Percentiles rank a stretch among this genome's conserved stretches.
Evolutionary conservation across 805 yeast genomes (phyloP).

Genomic region (Blastobotrys terrestris): DNA sequence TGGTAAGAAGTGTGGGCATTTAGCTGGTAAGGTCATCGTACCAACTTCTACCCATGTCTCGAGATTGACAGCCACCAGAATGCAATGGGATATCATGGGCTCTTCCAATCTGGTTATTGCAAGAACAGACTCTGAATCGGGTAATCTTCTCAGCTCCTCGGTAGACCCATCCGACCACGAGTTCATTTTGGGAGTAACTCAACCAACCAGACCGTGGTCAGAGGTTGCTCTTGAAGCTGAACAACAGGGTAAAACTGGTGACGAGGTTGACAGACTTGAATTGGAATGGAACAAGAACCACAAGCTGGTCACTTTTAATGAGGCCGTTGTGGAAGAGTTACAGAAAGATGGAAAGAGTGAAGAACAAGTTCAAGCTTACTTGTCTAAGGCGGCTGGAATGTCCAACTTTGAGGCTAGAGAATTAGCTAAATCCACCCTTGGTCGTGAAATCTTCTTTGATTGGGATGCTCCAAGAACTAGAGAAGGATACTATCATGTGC

Average conservation of each 20-base stretch:
- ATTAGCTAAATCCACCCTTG: conserved; percentile 27
- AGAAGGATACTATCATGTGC: conserved; percentile 49
- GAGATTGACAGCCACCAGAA: conserved; percentile 49
- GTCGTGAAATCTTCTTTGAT: conserved; percentile 39
- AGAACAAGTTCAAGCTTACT: conserved; percentile 25
- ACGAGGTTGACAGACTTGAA: conserved; percentile 37
- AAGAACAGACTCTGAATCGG: conserved; percentile 54
- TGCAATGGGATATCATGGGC: conserved; percentile 63
- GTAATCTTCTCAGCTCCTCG: conserved; percentile 43
- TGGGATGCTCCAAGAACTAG: conserved; percentile 57
- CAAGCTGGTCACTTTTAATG: conserved; percentile 42
- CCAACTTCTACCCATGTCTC: conserved; percentile 53
- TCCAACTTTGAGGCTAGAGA: conserved; percentile 27
- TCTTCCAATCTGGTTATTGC: conserved; percentile 53
- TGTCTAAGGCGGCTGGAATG: conserved; percentile 26
- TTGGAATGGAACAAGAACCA: conserved; percentile 41
- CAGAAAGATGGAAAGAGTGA: conserved; percentile 26
- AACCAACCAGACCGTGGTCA: conserved; percentile 38
- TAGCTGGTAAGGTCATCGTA: conserved; percentile 56
- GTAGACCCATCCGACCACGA: conserved; percentile 55
- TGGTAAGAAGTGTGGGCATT: conserved; percentile 60
- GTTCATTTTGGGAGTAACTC: conserved; percentile 44
- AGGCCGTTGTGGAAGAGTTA: conserved; percentile 39
- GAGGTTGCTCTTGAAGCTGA: conserved; percentile 42
- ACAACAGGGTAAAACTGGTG: conserved; percentile 31